Base-by-base conservation (phyloP, 1,284 basidiomycete species). In the Naganishia liquefaciens region DNA sequence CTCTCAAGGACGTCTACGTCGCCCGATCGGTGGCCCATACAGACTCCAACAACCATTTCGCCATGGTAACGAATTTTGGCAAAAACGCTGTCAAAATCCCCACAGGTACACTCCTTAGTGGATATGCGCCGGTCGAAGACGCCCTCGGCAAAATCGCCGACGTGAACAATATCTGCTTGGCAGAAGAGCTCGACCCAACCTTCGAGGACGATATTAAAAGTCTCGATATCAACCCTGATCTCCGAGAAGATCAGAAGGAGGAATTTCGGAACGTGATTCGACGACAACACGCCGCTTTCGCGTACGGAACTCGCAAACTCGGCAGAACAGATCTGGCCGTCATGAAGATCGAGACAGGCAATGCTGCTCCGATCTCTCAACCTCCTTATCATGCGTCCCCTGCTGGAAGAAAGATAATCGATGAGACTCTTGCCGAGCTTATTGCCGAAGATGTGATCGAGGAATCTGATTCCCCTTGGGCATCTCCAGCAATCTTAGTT, bases 381-480 rank as follows among this genome's bases (percentile, higher is more conserved):
- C 51, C 61, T 5, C 61, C 51, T 2, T 63, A 63, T 40, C 51
- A 37, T 33, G 21, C 46, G 21, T 79, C 77, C 2, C 77, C 76
- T 1, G 73, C 68, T 0, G 78, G 79, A 44, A 46, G 72, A 5
- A 69, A 70, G 53, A 73, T 77, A 37, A 65, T 1, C n/a, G n/a
- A n/a, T n/a, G n/a, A n/a, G n/a, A n/a, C n/a, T n/a, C n/a, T n/a
- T n/a, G n/a, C n/a, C n/a, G n/a, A n/a, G n/a, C n/a, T n/a, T n/a
- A n/a, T n/a, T n/a, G n/a, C n/a, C n/a, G n/a, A n/a, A 6, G 73
- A 82, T 21, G 65, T 50, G 0, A 61, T 68, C 0, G 69, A 75
- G 5, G 77, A 11, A 40, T 80, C 76, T 0, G 58, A 66, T 6
- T 78, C 76, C 33, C 75, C 79, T 3, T 80, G 77, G 79, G 71